Evolutionary conservation across 768 basidiomycete genomes (phyloP), one percentile per base, ranked within the genome.

Genomic region (Leccinum truebloodii): DNA sequence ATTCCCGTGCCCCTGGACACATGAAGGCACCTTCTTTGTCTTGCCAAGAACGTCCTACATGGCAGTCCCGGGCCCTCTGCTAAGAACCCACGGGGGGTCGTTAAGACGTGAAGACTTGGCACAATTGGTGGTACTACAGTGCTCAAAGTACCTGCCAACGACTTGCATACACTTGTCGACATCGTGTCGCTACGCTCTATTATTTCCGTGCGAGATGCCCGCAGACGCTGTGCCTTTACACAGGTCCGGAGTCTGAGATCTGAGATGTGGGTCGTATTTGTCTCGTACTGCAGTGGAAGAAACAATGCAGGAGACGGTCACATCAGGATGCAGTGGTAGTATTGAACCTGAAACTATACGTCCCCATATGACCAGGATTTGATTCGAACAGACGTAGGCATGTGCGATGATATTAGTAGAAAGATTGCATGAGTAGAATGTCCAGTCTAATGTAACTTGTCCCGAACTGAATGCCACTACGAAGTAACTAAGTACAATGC

Each of bases 251-350:
- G 35, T 35, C 13, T 35, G 34, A 13, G 34, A 54, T 69, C n/a
- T n/a, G n/a, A n/a, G n/a, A n/a, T n/a, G 46, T 61, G 69, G 32
- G 59, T 7, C 28, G 28, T 64, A 24, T 70, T 62, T n/a, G 58
- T 69, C 44, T 44, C 66, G 58, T 35, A 14, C 35, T 70, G 66
- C 28, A 30, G 7, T 30, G 28, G 7, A 30, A 30, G 28, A 18
- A 61, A 58, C 3, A 69, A 71, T 70, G 34, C 65, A 62, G 28
- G 70, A 69, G 41, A 59, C 70, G 2, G 70, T 70, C n/a, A 5
- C n/a, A n/a, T 72, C 52, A 60, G 60, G 49, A 70, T 70, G 63
- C 59, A 63, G 8, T 68, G 52, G 59, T n/a, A n/a, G n/a, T n/a
- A n/a, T n/a, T 50, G 6, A 6, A 28, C 26, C 26, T 28, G 26